Conservation (phyloP, 331 rosid species). For the Malus hybrid region DNA sequence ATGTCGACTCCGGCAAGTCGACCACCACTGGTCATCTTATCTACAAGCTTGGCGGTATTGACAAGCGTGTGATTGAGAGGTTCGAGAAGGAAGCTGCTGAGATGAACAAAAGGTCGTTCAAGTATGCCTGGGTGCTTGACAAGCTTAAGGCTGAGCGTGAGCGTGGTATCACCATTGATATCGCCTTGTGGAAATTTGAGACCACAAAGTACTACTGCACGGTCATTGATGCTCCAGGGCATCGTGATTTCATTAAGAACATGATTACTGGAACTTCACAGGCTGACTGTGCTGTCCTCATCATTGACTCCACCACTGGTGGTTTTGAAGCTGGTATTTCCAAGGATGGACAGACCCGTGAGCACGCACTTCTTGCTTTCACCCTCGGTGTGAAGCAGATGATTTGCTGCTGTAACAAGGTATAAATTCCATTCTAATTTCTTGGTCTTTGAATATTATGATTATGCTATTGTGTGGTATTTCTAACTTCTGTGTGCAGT, state of each 20-base stretch:
- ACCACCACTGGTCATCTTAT: slow-evolving; percentile 32
- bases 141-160: slow-evolving; percentile 32
- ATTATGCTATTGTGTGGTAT: neutral
- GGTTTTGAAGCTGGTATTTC: slow-evolving; percentile 44
- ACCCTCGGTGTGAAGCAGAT: slow-evolving; percentile 45
- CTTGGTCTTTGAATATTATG: neutral
- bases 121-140: slow-evolving; percentile 37
- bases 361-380: slow-evolving; percentile 36
- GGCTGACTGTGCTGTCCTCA: slow-evolving; percentile 40
- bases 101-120: slow-evolving; percentile 49
- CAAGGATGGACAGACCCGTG: slow-evolving; percentile 45
- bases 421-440: neutral
- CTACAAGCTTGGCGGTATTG: slow-evolving; percentile 35
- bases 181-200: slow-evolving; percentile 45
- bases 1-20: slow-evolving; percentile 31
- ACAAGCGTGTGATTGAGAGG: slow-evolving; percentile 37
- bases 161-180: slow-evolving; percentile 44
- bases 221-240: slow-evolving; percentile 24
- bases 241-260: slow-evolving; percentile 24
- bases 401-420: slow-evolving; percentile 48
- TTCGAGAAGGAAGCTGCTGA: slow-evolving; percentile 41
- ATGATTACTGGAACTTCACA: slow-evolving; percentile 39
- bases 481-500: no score
- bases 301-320: slow-evolving; percentile 40
- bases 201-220: slow-evolving; percentile 44